Percentiles rank a stretch among this genome's conserved stretches.
Conservation (phyloP, 2,329 filamentous ascomycete species). For the Aspergillus terreus region DNA sequence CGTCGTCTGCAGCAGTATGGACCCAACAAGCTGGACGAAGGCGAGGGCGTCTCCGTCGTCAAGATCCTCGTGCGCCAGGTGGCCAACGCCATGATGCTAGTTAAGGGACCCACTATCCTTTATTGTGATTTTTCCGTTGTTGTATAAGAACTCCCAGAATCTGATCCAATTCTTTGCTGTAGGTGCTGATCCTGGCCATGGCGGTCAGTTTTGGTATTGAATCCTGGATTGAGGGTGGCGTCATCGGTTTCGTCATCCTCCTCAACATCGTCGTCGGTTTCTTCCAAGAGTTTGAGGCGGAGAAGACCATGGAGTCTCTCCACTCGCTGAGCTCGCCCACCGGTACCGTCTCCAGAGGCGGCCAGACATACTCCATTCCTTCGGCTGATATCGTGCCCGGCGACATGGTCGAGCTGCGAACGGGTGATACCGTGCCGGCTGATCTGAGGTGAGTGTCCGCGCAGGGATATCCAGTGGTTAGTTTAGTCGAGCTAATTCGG, state of each 20-base stretch:
- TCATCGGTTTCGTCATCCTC: conserved; percentile 56
- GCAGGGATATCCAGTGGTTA: not conserved
- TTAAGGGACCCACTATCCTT: conserved; percentile 30
- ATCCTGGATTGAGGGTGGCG: conserved; percentile 55
- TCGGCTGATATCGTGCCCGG: conserved; percentile 57
- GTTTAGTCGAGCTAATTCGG: not conserved
- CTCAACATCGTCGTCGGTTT: conserved; percentile 56
- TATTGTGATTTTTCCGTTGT: not conserved
- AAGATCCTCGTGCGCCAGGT: conserved; percentile 66
- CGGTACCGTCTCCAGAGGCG: conserved; percentile 52
- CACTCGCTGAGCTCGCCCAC: conserved; percentile 52
- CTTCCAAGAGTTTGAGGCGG: conserved; percentile 55
- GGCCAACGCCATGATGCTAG: conserved; percentile 65
- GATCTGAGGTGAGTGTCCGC: conserved; percentile 47
- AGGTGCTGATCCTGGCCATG: conserved; percentile 73
- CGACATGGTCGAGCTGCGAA: conserved; percentile 49
- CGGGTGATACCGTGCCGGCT: conserved; percentile 55
- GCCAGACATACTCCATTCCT: conserved; percentile 49
- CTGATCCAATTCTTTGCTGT: conserved; percentile 41
- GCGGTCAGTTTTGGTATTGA: conserved; percentile 53
- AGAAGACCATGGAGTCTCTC: conserved; percentile 56
- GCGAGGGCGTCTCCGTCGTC: conserved; percentile 62
- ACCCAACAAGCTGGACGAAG: conserved; percentile 62
- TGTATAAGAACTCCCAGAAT: conserved; percentile 13
- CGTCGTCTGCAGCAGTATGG: conserved; percentile 54